Evolutionary conservation across 768 basidiomycete species (phyloP), one percentile per base, ranked within the genome.

Genomic region (Terana coerulea): DNA sequence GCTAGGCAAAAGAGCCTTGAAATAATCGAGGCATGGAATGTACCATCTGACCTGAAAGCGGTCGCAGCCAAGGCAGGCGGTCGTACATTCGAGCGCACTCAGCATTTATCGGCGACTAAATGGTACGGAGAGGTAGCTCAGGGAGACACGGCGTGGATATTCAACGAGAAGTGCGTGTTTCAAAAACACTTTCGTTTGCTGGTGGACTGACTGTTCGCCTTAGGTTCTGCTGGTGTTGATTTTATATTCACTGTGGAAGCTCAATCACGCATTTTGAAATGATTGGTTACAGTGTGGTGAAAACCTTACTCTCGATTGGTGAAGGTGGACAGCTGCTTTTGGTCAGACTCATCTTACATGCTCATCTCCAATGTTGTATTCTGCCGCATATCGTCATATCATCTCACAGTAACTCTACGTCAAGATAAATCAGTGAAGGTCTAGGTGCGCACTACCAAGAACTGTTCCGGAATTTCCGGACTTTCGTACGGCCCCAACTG

Each of bases 391-490:
- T n/a, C n/a, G n/a, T n/a, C n/a, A n/a, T n/a, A n/a, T n/a, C n/a
- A n/a, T n/a, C n/a, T n/a, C n/a, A n/a, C n/a, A n/a, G n/a, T n/a
- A n/a, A n/a, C n/a, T n/a, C n/a, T n/a, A n/a, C n/a, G n/a, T n/a
- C n/a, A n/a, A n/a, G n/a, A n/a, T n/a, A n/a, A n/a, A n/a, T n/a
- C n/a, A n/a, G n/a, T n/a, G n/a, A n/a, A n/a, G n/a, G n/a, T n/a
- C n/a, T n/a, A 21, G 11, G 75, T 77, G 42, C 81, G 72, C 14
- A 86, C 75, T 29, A 88, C 85, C 42, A 85, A 73, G 58, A 90
- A 88, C 45, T 79, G 78, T 56, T 90, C 87, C 17, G 87, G 87
- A 17, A 90, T 69, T 52, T 82, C 84, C 7, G 79, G 80, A 51
- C 70, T 78, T 57, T 87, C 84, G 55, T 84, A 87, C 0, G 75